Percentiles rank a stretch among this genome's conserved stretches.
Conservation (phyloP, 139 green algal genomes). For the Closterium sp. region DNA sequence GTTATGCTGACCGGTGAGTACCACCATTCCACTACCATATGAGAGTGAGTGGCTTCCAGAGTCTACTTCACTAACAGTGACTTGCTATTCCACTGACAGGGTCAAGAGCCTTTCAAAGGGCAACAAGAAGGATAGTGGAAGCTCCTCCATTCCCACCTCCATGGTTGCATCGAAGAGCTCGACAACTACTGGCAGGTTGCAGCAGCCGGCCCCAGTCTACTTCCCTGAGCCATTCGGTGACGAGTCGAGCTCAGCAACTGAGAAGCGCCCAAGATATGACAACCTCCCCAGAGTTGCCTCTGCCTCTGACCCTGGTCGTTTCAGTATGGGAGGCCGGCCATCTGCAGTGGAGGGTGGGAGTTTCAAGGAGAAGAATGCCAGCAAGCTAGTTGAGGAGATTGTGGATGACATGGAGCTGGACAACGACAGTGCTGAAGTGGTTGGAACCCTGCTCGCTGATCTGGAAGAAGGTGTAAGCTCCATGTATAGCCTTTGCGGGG, state of each 20-base stretch:
- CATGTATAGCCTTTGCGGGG: background rate
- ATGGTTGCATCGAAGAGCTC: background rate
- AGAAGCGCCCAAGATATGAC: background rate
- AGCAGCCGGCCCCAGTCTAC: background rate
- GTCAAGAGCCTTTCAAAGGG: constrained; percentile 32
- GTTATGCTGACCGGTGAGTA: constrained; percentile 85
- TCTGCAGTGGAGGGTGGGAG: background rate
- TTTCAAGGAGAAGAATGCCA: background rate
- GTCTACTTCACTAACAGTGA: background rate
- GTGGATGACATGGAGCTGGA: background rate
- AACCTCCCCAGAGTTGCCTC: background rate
- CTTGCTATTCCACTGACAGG: background rate
- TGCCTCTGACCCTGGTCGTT: background rate
- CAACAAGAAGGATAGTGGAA: background rate
- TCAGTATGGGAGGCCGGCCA: background rate
- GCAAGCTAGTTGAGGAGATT: background rate
- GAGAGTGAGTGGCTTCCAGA: background rate
- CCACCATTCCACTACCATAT: background rate
- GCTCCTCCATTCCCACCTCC: background rate
- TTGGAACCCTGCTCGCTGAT: background rate
- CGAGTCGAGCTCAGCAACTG: background rate
- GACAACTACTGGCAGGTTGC: background rate
- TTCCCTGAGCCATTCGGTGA: background rate
- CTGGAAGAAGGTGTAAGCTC: background rate
- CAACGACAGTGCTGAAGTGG: background rate